A percentile compares a stretch with the other conserved stretches of the same genome.
Conservation (phyloP, 2,329 filamentous ascomycete genomes). For the Ambrosiella cleistominuta region DNA sequence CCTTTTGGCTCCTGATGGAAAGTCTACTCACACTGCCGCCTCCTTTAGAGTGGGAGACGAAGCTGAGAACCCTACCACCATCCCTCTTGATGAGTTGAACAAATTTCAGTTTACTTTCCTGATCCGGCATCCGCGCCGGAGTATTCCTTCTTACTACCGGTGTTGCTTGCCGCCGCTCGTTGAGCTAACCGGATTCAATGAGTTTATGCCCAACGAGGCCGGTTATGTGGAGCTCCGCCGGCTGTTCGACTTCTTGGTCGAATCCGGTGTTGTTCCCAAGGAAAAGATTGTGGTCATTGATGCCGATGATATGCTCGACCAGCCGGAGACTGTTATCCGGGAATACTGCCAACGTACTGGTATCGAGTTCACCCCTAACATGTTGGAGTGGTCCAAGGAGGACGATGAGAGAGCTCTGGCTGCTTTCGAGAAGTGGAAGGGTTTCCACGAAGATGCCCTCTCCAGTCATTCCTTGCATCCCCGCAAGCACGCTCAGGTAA, state of each 20-base stretch:
- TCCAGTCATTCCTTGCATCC: conserved; percentile 60
- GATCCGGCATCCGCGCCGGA: conserved; percentile 83
- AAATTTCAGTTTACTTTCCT: conserved; percentile 90
- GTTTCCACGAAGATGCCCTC: conserved; percentile 92
- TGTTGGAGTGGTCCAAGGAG: conserved; percentile 72
- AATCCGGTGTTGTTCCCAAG: conserved; percentile 52
- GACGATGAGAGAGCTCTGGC: conserved; percentile 55
- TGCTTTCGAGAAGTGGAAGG: conserved; percentile 90
- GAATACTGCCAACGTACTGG: conserved; percentile 70
- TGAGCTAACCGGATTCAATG: conserved; percentile 63
- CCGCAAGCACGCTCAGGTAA: conserved; percentile 43
- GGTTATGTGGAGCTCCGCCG: conserved; percentile 78
- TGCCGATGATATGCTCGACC: conserved; percentile 82
- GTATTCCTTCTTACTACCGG: conserved; percentile 85
- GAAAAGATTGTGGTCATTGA: conserved; percentile 70
- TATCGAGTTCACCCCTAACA: conserved; percentile 54
- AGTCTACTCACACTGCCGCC: conserved; percentile 53
- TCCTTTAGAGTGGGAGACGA: conserved; percentile 55
- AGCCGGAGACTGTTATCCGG: conserved; percentile 57
- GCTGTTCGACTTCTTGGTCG: conserved; percentile 69
- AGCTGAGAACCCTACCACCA: conserved; percentile 63
- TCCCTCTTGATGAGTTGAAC: conserved; percentile 56
- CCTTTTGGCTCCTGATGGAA: conserved; percentile 56
- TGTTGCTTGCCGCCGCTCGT: conserved; percentile 82
- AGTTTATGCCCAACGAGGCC: conserved; percentile 76